Base-by-base conservation (phyloP, 805 yeast genomes). In the Monosporozyma siamensis region DNA sequence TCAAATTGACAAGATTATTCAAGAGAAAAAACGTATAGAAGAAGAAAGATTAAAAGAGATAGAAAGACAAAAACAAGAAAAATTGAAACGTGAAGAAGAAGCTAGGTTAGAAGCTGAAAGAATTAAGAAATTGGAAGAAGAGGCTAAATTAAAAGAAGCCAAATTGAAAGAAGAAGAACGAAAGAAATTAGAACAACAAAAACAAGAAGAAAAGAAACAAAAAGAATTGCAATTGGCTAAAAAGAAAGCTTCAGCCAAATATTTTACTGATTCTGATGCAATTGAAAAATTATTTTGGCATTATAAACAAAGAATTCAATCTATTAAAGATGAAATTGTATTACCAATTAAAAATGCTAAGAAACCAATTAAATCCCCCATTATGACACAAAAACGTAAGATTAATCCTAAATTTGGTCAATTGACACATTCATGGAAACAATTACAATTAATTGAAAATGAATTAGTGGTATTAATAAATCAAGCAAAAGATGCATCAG, bases 401-500 rank as follows among this genome's bases (percentile, higher is more conserved):
- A 77, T 92, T 50, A 86, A 86, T 55, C 92, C 96, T 5, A 83
- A 82, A 56, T 78, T 92, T 50, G 97, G 98, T 10, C 97, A 92
- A 64, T 68, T 92, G 46, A 87, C 96, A 1, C 80, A 78, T 54
- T 78, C 88, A 41, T 63, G 57, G 41, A 37, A 61, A 2, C 95
- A 92, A 56, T 66, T 88, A 34, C 55, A 59, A 1, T 60, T 63
- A 14, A 69, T 84, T 34, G 66, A 71, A 2, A 46, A 50, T 5
- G 87, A 80, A 38, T 64, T 92, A 2, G 51, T 65, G 1, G 64
- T 54, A 4, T 55, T 80, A 24, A 63, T 90, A 4, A 59, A 51
- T 4, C 70, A 72, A 31, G 72, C 84, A 0, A 67, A 69, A 31
- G 6, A 24, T 4, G 20, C 14, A 15, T 23, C 38, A 3, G 8